These are phyloP conservation scores for Mortierella sp. DNA, from an alignment of 371 early-diverging fungal genomes.

Conservation along the genomic window DNA sequence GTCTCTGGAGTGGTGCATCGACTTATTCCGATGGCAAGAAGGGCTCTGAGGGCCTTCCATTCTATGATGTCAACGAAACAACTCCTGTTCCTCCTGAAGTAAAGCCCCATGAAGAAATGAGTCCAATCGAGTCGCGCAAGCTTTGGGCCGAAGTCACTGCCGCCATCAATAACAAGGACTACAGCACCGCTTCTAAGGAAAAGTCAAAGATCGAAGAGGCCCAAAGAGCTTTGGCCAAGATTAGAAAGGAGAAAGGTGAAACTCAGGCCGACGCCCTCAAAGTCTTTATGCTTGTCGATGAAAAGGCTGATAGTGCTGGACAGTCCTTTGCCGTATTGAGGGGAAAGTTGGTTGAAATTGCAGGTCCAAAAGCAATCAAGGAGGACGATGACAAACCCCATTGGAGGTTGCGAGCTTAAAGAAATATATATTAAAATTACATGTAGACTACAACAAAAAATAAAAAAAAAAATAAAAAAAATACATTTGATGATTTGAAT, in stretches of 20 bases:
- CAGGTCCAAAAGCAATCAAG: slow-evolving; percentile 37
- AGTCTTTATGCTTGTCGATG: slow-evolving; percentile 37
- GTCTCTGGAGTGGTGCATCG: slow-evolving; percentile 78
- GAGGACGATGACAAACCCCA: slow-evolving; percentile 51
- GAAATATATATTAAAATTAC: background rate
- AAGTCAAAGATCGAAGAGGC: slow-evolving; percentile 82
- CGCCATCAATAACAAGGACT: slow-evolving; percentile 76
- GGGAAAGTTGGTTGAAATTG: slow-evolving; percentile 22
- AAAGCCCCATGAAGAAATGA: slow-evolving; percentile 69
- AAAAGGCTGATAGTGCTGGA: slow-evolving; percentile 31
- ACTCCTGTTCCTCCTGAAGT: slow-evolving; percentile 40
- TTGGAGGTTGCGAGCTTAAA: slow-evolving; percentile 40
- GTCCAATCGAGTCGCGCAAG: slow-evolving; percentile 75
- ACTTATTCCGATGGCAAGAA: slow-evolving; percentile 65
- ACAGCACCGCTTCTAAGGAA: slow-evolving; percentile 74
- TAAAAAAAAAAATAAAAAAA: background rate
- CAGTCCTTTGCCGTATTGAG: slow-evolving; percentile 17
- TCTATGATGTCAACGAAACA: slow-evolving; percentile 67
- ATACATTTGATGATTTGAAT: too few species aligned
- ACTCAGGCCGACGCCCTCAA: slow-evolving; percentile 63
- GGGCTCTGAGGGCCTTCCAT: slow-evolving; percentile 55
- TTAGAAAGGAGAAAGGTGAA: slow-evolving; percentile 68
- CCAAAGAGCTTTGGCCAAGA: slow-evolving; percentile 78
- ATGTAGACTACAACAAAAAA: background rate
- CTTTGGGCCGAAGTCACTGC: slow-evolving; percentile 81